Evolutionary conservation across 1,284 basidiomycete genomes (phyloP).

Genomic region (Wallemia hederae): DNA sequence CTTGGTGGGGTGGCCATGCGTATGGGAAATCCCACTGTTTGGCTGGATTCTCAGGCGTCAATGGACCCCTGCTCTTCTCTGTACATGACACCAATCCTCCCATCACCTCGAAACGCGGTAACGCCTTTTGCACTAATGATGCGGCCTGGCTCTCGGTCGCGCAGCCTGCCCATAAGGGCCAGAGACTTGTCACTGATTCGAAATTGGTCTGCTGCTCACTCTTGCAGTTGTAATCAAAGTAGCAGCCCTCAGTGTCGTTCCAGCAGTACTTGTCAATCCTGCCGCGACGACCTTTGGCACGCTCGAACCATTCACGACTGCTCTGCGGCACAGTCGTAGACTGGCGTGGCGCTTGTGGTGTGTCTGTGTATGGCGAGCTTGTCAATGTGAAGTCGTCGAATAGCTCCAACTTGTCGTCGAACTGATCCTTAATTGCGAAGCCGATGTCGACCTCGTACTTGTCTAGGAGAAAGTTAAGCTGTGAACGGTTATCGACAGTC

Average conservation of each 20-base stretch:
- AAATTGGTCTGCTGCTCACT: slow-evolving; percentile 71
- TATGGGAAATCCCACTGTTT: slow-evolving; percentile 56
- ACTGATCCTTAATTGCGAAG: slow-evolving; percentile 61
- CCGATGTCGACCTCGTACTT: slow-evolving; percentile 15
- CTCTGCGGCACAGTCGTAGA: slow-evolving; percentile 38
- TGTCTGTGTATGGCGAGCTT: slow-evolving; percentile 64
- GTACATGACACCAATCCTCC: slow-evolving; percentile 92
- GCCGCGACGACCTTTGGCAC: slow-evolving; percentile 48
- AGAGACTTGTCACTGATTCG: slow-evolving; percentile 81
- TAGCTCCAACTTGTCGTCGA: slow-evolving; percentile 63
- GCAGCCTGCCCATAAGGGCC: slow-evolving; percentile 91
- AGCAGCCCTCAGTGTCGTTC: slow-evolving; percentile 83
- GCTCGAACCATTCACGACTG: slow-evolving; percentile 65
- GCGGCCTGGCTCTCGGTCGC: slow-evolving; percentile 80
- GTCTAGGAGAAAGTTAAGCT: background rate
- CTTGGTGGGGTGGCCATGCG: slow-evolving; percentile 76
- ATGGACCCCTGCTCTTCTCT: slow-evolving; percentile 79
- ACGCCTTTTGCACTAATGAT: slow-evolving; percentile 62
- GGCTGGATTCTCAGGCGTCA: slow-evolving; percentile 85
- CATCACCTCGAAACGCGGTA: slow-evolving; percentile 83
- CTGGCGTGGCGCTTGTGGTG: slow-evolving; percentile 24
- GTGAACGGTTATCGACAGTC: slow-evolving; percentile 16
- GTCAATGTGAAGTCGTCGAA: slow-evolving; percentile 72
- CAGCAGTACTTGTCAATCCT: slow-evolving; percentile 82
- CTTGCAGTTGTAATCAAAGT: slow-evolving; percentile 87